Conservation (phyloP, 805 yeast genomes). For the Monosporozyma siamensis region DNA sequence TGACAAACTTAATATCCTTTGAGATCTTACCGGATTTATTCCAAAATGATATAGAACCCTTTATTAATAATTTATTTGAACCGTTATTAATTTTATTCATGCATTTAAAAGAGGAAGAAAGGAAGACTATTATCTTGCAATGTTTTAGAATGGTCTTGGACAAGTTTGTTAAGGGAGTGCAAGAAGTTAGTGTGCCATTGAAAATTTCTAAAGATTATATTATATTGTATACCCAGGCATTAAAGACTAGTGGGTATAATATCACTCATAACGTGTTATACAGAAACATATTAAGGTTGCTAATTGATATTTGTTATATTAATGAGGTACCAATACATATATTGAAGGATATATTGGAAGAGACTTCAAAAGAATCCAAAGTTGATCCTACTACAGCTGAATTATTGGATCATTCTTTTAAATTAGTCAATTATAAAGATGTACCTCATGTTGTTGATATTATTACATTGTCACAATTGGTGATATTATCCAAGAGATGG, state of each 20-base stretch:
- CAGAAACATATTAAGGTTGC: not conserved
- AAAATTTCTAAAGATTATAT: not conserved
- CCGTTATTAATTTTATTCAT: not conserved
- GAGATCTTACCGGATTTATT: constrained; percentile 16
- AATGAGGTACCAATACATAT: not conserved
- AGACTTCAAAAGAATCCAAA: not conserved
- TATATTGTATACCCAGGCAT: not conserved
- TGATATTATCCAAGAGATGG: constrained; percentile 12
- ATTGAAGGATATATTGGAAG: constrained; percentile 4
- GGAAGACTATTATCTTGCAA: not conserved
- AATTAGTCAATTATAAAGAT: not conserved
- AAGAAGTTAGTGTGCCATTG: not conserved
- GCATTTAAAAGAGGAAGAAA: not conserved
- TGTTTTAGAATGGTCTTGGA: not conserved
- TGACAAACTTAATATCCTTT: constrained; percentile 34
- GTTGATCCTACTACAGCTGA: not conserved
- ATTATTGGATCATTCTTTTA: not conserved
- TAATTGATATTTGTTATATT: not conserved
- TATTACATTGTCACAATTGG: not conserved
- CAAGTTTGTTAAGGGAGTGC: not conserved
- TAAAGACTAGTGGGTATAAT: not conserved
- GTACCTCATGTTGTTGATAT: not conserved
- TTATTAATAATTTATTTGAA: not conserved
- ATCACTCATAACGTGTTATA: not conserved
- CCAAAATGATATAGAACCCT: not conserved